These are phyloP conservation scores for Pholiota conissans DNA, from an alignment of 768 basidiomycete genomes.

Conservation along the genomic window DNA sequence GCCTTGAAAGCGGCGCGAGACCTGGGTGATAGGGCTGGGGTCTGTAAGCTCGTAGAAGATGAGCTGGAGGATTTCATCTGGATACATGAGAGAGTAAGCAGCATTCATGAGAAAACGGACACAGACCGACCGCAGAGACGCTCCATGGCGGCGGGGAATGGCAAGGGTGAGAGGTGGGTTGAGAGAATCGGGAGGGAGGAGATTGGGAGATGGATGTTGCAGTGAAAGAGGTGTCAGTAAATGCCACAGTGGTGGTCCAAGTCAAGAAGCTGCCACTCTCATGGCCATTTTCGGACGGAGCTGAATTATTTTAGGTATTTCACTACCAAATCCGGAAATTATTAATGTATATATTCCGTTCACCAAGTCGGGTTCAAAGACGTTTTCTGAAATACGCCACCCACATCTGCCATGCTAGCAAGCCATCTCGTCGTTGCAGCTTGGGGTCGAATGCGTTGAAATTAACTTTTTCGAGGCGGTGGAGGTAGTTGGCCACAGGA, in stretches of 20 bases:
- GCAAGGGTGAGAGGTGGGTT: constrained; percentile 7
- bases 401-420: constrained; percentile 72
- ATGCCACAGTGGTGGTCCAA: constrained; percentile 27
- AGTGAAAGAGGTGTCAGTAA: constrained; percentile 4
- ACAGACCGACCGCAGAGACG: constrained; percentile 62
- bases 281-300: constrained; percentile 42
- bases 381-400: constrained; percentile 38
- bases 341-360: constrained; percentile 22
- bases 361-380: constrained; percentile 29
- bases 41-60: constrained; percentile 72
- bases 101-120: constrained; percentile 11
- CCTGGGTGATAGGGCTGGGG: constrained; percentile 57
- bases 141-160: constrained; percentile 43
- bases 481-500: constrained; percentile 64
- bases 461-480: constrained; percentile 62
- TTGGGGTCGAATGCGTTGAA: constrained; percentile 72
- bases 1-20: constrained; percentile 56
- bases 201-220: constrained; percentile 17
- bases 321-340: constrained; percentile 31
- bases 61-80: constrained; percentile 69
- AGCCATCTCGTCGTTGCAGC: constrained; percentile 71
- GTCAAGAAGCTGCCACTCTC: constrained; percentile 24
- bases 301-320: constrained; percentile 46
- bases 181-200: constrained; percentile 10
- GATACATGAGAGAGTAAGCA: constrained; percentile 14